These are phyloP conservation scores for Talaromyces sp. DNA, from an alignment of 2,329 filamentous ascomycete genomes.

Conservation along the genomic window DNA sequence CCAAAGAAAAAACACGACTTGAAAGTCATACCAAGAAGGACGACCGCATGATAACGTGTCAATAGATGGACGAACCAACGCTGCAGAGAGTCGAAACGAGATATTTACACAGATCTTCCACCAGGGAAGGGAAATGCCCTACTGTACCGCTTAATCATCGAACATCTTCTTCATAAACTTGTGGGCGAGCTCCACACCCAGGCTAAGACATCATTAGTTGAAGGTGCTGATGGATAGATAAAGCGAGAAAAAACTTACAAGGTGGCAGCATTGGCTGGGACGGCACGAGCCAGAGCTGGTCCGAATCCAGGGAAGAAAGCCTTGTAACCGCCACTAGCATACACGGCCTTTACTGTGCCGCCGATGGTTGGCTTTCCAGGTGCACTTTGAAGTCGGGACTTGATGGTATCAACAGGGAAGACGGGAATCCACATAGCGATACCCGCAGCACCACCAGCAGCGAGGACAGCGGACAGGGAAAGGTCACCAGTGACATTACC, in stretches of 20 bases:
- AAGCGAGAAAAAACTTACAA: constrained; percentile 57
- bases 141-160: constrained; percentile 22
- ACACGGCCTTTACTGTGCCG: constrained; percentile 79
- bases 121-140: not conserved
- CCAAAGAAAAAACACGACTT: not conserved
- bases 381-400: constrained; percentile 88
- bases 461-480: constrained; percentile 78
- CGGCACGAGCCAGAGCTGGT: constrained; percentile 86
- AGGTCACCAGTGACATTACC: constrained; percentile 76
- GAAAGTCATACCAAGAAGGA: not conserved
- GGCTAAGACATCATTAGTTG: constrained; percentile 29
- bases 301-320: constrained; percentile 98
- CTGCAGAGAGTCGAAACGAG: not conserved
- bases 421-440: constrained; percentile 99
- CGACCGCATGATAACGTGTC: not conserved
- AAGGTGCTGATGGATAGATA: not conserved
- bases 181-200: constrained; percentile 55
- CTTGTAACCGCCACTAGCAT: constrained; percentile 77
- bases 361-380: constrained; percentile 81
- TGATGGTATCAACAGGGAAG: constrained; percentile 96
- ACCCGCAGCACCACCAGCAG: constrained; percentile 85
- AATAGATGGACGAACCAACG: not conserved
- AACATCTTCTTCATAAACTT: constrained; percentile 54
- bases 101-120: no score
- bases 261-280: constrained; percentile 94